Base-by-base conservation (phyloP, 1,284 basidiomycete species). In the Amylostereum areolatum region DNA sequence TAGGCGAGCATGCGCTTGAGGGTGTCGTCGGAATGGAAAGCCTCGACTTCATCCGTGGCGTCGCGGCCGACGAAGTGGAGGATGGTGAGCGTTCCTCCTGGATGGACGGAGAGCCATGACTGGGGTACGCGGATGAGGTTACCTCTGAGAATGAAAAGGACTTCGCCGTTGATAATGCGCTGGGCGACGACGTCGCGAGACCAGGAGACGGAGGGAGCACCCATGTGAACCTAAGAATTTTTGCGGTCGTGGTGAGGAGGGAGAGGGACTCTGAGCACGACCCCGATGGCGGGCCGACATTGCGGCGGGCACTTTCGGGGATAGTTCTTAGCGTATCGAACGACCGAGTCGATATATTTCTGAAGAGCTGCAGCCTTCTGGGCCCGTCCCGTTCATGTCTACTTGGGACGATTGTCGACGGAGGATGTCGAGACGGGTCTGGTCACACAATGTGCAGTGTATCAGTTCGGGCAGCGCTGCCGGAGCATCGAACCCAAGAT, bases 61-160 rank as follows among this genome's bases (percentile, higher is more conserved):
- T 99, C 95, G 46, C 96, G 81, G 2, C 97, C 97, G 31, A 97
- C 85, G 62, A 96, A 98, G 70, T 99, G 97, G 29, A 97, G 82
- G 53, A 99, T 84, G 18, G 94, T 81, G 44, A 97, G 84, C 10
- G 82, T 70, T 48, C 96, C 95, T 40, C 96, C 97, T 0, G 96
- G 96, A 64, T 99, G 97, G 3, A 77, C 72, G 3, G 78, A 66
- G 24, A 96, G 82, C 97, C 96, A 97, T 12, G 77, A 71, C 10
- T 77, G 75, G 25, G 92, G 82, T n/a, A 97, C 82, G 55, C 85
- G 83, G 57, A 97, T 83, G 55, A 98, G 83, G 52, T 78, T 74
- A 56, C 78, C 75, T 59, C 80, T 72, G 70, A 91, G 89, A 54
- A 99, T 75, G 65, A 98, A 79, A 57, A 98, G 79, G 47, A 76